These are phyloP conservation scores for Leonotis leonurus DNA, from an alignment of 257 asterid species.

Conservation along the genomic window DNA sequence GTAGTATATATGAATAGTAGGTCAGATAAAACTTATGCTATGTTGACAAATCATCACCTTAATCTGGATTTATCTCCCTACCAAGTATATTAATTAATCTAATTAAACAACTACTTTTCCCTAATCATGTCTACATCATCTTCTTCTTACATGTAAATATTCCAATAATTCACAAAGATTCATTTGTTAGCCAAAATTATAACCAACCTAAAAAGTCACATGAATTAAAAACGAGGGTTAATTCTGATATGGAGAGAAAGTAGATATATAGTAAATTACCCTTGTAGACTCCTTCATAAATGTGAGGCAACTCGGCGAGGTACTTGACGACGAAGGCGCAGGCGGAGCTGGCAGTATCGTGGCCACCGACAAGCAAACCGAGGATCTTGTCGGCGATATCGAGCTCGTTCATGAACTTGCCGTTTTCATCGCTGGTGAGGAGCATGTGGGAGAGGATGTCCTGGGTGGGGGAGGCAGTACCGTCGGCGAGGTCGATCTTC, in stretches of 20 bases:
- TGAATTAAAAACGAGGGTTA: too few relatives aligned
- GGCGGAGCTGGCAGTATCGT: conserved; percentile 50
- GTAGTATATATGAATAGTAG: too few relatives aligned
- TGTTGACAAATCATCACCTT: too few relatives aligned
- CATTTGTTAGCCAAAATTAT: too few relatives aligned
- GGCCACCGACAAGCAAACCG: conserved; percentile 46
- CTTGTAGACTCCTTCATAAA: conserved; percentile 32
- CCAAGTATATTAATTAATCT: too few relatives aligned
- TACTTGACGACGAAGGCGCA: conserved; percentile 40
- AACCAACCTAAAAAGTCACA: too few relatives aligned
- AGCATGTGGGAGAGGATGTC: conserved; percentile 47
- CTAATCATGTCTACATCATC: too few relatives aligned
- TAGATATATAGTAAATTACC: conserved; percentile 14
- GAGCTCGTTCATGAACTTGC: conserved; percentile 32
- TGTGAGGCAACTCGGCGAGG: conserved; percentile 37
- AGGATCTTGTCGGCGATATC: conserved; percentile 42
- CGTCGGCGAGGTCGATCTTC: conserved; percentile 34
- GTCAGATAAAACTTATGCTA: too few relatives aligned
- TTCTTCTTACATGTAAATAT: too few relatives aligned
- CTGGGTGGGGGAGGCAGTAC: conserved; percentile 34
- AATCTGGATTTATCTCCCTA: too few relatives aligned
- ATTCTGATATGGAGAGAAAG: neutral
- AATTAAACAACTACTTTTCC: too few relatives aligned
- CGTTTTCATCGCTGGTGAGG: conserved; percentile 31
- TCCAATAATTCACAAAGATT: too few relatives aligned